A percentile compares a stretch with the other conserved stretches of the same genome.
These are phyloP conservation scores for Hansenula sp. DNA, from an alignment of 1,139 yeast genomes.

Conservation along the genomic window DNA sequence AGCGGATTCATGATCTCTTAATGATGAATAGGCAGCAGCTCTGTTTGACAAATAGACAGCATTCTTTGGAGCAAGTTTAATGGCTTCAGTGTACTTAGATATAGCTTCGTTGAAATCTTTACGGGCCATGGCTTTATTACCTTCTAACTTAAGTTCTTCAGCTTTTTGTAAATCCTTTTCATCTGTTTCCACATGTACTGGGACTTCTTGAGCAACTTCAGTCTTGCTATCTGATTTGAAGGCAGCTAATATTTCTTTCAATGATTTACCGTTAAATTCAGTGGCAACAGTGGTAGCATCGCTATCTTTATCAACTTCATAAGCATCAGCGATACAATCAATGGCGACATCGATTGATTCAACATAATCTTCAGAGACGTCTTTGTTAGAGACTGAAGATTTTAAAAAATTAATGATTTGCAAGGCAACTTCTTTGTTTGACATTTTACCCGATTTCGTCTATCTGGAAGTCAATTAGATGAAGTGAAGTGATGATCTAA, in stretches of 20 bases:
- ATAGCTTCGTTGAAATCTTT: constrained; percentile 70
- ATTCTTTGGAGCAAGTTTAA: constrained; percentile 62
- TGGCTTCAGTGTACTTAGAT: constrained; percentile 77
- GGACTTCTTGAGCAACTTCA: constrained; percentile 26
- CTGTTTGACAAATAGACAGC: constrained; percentile 89
- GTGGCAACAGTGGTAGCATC: constrained; percentile 31
- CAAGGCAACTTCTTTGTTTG: constrained; percentile 65
- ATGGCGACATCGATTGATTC: constrained; percentile 96
- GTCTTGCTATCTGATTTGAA: constrained; percentile 21
- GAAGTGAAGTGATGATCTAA: background rate
- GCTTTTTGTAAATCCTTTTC: constrained; percentile 58
- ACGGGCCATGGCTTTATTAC: constrained; percentile 87
- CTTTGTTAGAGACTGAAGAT: constrained; percentile 54
- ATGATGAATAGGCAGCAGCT: constrained; percentile 93
- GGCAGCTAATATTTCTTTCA: constrained; percentile 39
- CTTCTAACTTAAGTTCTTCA: constrained; percentile 79
- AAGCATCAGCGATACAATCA: constrained; percentile 88
- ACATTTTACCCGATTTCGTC: constrained; percentile 11
- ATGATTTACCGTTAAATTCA: constrained; percentile 45
- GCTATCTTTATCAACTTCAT: constrained; percentile 55
- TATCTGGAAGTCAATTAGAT: too few species aligned
- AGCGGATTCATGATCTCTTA: constrained; percentile 71
- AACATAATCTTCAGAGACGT: constrained; percentile 69
- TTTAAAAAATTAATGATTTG: constrained; percentile 73
- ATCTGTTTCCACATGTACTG: constrained; percentile 44